Base-by-base conservation (phyloP, 164 flowering plant species). In the Akebia trifoliata region DNA sequence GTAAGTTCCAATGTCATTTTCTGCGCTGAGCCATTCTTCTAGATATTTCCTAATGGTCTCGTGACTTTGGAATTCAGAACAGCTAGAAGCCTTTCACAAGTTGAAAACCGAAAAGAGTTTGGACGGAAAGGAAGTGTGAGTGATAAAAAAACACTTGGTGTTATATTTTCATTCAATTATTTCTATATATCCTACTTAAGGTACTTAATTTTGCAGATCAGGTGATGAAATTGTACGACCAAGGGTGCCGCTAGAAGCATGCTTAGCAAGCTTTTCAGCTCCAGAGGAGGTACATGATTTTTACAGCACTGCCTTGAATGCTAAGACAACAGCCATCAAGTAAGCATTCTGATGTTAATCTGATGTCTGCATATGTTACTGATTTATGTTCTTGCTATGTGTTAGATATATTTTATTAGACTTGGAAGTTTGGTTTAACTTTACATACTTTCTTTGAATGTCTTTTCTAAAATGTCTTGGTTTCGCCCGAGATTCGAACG, bases 271-370 rank as follows among this genome's bases (percentile, higher is more conserved):
- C 62, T 94, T 84, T 68, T 73, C 96, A 14, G 79, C 87, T 62
- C 93, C 90, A 45, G 99, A 94, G 70, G 97, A 94, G 75, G 82
- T 94, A 49, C 86, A 75, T 61, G 99, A 82, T 58, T 94, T 86
- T 65, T 85, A 83, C 70, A 94, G 99, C 82, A 69, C 81, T 69
- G 97, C 95, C 28, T 78, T 94, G 76, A 83, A 83, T 48, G 67
- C 85, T 15, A 94, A 79, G 75, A 83, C 96, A 51, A 87, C 93
- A 34, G 99, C 99, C 40, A 60, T 74, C 61, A 94, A 94, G 99
- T 94, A 78, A 69, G 90, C 18, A 48, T 39, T 42, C 1, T 31
- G 25, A 34, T 20, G 7, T 47, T 37, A 60, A 6, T 21, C 14
- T n/a, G 31, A 30, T 39, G 28, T 22, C 40, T 38, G 47, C 10